Base-by-base conservation (phyloP, 192 early-diverging fungal species). In the Funneliformis mosseae region DNA sequence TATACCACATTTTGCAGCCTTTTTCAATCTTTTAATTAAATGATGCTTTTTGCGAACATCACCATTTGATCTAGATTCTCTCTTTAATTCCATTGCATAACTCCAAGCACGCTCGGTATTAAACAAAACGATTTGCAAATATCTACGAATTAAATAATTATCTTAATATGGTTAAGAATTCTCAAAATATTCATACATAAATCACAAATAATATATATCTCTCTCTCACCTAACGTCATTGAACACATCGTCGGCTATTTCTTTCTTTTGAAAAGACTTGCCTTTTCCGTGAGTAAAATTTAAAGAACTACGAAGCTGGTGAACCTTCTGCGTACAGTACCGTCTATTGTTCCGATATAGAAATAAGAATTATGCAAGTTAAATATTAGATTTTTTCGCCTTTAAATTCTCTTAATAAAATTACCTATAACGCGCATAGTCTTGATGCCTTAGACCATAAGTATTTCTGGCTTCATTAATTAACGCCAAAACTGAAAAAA, bases 371-470 rank as follows among this genome's bases (percentile, higher is more conserved):
- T 23, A 62, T 76, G 39, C 1, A 61, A 25, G 4, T 25, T 25
- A 41, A 59, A 76, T 33, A 21, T 23, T n/a, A 18, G n/a, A 25
- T 41, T 1, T 1, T 21, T 33, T 55, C 46, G 9, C n/a, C n/a
- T 46, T 46, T 8, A 55, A 7, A 55, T 27, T 7, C 38, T 10
- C 33, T 71, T 16, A 64, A n/a, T 27, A 27, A 71, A 60, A 43
- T 55, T 84, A 89, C 89, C 91, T 83, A 82, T 96, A 96, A 11
- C 93, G 90, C 33, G 90, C 84, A 73, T 95, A 94, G 79, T 96
- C 95, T 76, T 94, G 88, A 69, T 94, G 94, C 76, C 94, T 87
- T 27, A 96, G 82, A 27, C 95, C 95, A 84, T 95, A 92, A 48
- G 89, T 89, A 81, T 91, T 90, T 46, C 95, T 86, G 12, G 89